These are phyloP conservation scores for Mortierella sp. DNA, from an alignment of 371 early-diverging fungal genomes.

Conservation along the genomic window DNA sequence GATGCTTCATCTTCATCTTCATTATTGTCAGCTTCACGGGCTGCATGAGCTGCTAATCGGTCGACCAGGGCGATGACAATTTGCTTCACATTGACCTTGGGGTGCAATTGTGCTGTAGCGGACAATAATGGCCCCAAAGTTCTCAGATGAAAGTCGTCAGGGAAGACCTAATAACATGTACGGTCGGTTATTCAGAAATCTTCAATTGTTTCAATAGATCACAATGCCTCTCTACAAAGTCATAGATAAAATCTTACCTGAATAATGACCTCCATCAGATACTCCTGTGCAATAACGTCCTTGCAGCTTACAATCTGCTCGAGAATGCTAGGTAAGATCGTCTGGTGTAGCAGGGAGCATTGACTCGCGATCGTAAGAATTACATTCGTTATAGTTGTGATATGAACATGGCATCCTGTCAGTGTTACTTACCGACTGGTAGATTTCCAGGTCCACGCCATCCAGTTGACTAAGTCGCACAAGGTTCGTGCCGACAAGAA, in stretches of 20 bases:
- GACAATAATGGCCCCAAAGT: slow-evolving; percentile 89
- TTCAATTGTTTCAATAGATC: background rate
- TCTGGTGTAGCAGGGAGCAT: slow-evolving; percentile 33
- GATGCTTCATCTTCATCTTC: slow-evolving; percentile 49
- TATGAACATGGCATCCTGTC: too few species aligned
- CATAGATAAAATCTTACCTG: slow-evolving; percentile 76
- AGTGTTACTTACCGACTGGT: slow-evolving; percentile 66
- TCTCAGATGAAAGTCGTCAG: slow-evolving; percentile 94
- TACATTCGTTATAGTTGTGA: too few species aligned
- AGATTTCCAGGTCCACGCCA: slow-evolving; percentile 83
- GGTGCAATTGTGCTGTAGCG: slow-evolving; percentile 89
- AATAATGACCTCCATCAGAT: slow-evolving; percentile 97
- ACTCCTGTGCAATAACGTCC: slow-evolving; percentile 98
- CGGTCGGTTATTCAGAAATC: slow-evolving; percentile 4
- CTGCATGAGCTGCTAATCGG: slow-evolving; percentile 86
- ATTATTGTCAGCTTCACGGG: slow-evolving; percentile 68
- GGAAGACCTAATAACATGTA: slow-evolving; percentile 75
- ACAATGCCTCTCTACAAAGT: too few species aligned
- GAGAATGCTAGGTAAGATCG: slow-evolving; percentile 89
- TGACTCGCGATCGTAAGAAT: background rate
- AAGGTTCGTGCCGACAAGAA: slow-evolving; percentile 95
- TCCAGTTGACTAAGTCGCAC: slow-evolving; percentile 93
- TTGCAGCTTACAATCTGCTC: slow-evolving; percentile 96
- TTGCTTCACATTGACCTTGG: slow-evolving; percentile 92
- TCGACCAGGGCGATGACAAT: slow-evolving; percentile 95